phyloP scores from a whole-genome alignment of 306 rosid genomes.

The Trichosanthes truncata region DNA sequence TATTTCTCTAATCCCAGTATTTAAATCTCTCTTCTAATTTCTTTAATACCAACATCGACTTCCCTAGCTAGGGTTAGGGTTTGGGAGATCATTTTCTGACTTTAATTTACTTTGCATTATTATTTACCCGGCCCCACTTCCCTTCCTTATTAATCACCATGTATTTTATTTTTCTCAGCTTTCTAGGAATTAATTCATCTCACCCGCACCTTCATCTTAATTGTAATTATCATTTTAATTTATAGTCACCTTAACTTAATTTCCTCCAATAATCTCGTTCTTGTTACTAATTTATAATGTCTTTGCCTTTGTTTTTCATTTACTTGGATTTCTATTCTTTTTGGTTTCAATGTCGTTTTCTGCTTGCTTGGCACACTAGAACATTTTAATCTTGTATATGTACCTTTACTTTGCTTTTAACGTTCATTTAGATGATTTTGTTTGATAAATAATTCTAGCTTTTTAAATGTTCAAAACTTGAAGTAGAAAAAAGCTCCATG shows the following conservation, averaged over 20 bases:
- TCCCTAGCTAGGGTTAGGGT: not conserved
- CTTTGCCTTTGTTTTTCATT: no score
- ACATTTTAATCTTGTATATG: no score
- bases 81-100: not conserved
- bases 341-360: no score
- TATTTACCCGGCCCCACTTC: not conserved
- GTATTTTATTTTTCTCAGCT: not conserved
- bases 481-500: no score
- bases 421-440: no score
- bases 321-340: no score
- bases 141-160: not conserved
- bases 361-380: no score
- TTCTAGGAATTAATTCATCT: not conserved
- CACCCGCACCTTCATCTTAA: not conserved
- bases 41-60: no score
- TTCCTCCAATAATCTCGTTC: not conserved
- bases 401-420: no score
- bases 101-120: not conserved
- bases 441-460: not conserved
- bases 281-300: no score
- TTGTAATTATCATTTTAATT: not conserved
- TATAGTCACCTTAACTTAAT: not conserved
- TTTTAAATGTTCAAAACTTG: no score
- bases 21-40: not conserved
- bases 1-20: not conserved